Evolutionary conservation across 257 asterid genomes (phyloP).

Genomic region (Ajuga chamaepitys): DNA sequence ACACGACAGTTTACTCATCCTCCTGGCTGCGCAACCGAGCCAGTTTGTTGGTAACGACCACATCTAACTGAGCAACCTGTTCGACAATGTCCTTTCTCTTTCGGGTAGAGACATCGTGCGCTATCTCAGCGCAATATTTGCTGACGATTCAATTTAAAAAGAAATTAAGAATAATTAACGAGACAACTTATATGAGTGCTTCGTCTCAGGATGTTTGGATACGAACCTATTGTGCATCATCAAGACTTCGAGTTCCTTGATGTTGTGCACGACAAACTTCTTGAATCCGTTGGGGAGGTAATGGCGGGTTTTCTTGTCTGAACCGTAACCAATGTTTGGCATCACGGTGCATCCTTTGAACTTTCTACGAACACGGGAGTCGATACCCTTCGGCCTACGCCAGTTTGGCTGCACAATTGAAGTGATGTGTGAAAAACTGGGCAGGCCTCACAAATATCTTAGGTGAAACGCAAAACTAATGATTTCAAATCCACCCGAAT

Average conservation of each 20-base stretch:
- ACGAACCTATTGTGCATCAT: conserved; percentile 42
- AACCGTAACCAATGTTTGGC: conserved; percentile 50
- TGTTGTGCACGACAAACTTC: conserved; percentile 42
- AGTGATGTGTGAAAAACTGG: background rate
- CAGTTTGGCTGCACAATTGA: conserved; percentile 24
- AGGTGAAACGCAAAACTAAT: background rate
- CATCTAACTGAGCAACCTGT: no score
- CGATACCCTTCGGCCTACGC: conserved; percentile 54
- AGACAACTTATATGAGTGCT: background rate
- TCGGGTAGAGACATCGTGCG: no score
- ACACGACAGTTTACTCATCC: no score
- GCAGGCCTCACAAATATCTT: no score
- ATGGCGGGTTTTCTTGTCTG: conserved; percentile 47
- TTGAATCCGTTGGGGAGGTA: conserved; percentile 44
- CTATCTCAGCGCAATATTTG: conserved; percentile 31
- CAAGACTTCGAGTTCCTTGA: conserved; percentile 34
- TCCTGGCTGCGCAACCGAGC: no score
- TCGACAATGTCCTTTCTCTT: no score
- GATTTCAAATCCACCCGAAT: no score
- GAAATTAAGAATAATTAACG: background rate
- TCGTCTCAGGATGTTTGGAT: background rate
- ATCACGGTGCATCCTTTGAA: conserved; percentile 37
- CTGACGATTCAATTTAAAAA: conserved; percentile 8
- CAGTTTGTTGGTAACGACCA: no score
- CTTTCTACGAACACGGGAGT: conserved; percentile 46